Conservation (phyloP, 2,329 filamentous ascomycete species). For the Xylaria sp. region DNA sequence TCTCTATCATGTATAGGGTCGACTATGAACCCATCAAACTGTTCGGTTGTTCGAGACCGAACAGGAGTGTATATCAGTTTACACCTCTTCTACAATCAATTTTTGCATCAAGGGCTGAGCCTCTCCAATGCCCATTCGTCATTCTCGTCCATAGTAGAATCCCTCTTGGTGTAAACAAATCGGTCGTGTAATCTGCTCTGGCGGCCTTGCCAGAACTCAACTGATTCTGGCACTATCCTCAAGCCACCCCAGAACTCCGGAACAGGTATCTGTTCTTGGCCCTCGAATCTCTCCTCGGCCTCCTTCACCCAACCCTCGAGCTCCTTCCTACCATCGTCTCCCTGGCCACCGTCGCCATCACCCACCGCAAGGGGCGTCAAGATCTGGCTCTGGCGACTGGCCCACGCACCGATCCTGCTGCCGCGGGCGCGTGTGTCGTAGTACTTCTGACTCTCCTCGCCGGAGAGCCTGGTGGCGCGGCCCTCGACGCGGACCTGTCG, state of each 20-base stretch:
- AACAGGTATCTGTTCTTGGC: slow-evolving; percentile 82
- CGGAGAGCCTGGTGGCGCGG: slow-evolving; percentile 69
- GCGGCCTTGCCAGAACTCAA: slow-evolving; percentile 98
- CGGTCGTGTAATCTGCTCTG: slow-evolving; percentile 92
- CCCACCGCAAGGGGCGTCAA: slow-evolving; percentile 58
- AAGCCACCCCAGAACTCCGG: slow-evolving; percentile 96
- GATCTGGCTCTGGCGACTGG: slow-evolving; percentile 86
- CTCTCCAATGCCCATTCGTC: slow-evolving; percentile 75
- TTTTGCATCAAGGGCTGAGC: slow-evolving; percentile 70
- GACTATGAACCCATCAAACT: background rate
- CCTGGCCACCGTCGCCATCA: slow-evolving; percentile 46
- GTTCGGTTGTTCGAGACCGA: background rate
- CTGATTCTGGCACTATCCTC: slow-evolving; percentile 81
- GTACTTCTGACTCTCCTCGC: slow-evolving; percentile 77
- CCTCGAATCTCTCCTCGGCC: slow-evolving; percentile 78
- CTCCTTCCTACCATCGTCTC: slow-evolving; percentile 75
- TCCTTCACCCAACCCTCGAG: slow-evolving; percentile 82
- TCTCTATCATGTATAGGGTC: background rate
- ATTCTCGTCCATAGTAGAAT: slow-evolving; percentile 51
- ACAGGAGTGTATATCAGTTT: background rate
- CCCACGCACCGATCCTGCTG: slow-evolving; percentile 90
- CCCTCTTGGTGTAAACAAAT: slow-evolving; percentile 80
- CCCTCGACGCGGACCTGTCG: slow-evolving; percentile 93
- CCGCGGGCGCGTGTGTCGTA: slow-evolving; percentile 78
- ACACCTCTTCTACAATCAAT: background rate